phyloP scores from a whole-genome alignment of 495 filamentous ascomycete genomes.

The Monascus purpureus region DNA sequence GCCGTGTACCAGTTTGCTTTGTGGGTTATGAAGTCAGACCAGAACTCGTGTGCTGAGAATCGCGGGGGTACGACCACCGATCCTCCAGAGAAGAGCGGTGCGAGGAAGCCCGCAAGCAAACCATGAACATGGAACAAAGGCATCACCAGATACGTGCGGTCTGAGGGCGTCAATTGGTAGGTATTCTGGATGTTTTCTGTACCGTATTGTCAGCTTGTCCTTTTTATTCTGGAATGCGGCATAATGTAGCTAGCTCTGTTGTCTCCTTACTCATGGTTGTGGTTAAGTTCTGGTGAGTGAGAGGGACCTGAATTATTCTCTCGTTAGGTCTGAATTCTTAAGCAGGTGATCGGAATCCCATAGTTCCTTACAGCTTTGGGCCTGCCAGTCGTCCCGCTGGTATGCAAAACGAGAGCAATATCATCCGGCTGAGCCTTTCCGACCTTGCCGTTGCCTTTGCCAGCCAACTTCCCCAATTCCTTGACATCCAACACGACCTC shows the following conservation, averaged over 20 bases:
- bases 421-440: conserved; percentile 47
- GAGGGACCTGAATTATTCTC: conserved; percentile 36
- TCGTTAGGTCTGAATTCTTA: background rate
- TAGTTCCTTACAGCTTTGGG: conserved; percentile 52
- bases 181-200: conserved; percentile 59
- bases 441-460: conserved; percentile 31
- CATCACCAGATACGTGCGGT: conserved; percentile 81
- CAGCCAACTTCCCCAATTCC: conserved; percentile 50
- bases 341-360: background rate
- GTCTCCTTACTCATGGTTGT: conserved; percentile 49
- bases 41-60: conserved; percentile 77
- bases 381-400: conserved; percentile 66
- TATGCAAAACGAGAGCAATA: conserved; percentile 60
- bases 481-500: conserved; percentile 65
- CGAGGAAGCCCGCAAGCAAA: conserved; percentile 63
- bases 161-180: conserved; percentile 49
- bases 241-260: background rate
- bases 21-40: conserved; percentile 53
- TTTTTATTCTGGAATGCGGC: background rate
- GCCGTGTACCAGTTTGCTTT: conserved; percentile 83
- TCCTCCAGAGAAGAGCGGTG: conserved; percentile 55
- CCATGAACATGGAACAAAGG: conserved; percentile 84
- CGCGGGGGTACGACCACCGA: conserved; percentile 58
- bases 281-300: conserved; percentile 67
- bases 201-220: conserved; percentile 1